Conservation (phyloP, 139 green algal species). For the Picochlorum costavermella region DNA sequence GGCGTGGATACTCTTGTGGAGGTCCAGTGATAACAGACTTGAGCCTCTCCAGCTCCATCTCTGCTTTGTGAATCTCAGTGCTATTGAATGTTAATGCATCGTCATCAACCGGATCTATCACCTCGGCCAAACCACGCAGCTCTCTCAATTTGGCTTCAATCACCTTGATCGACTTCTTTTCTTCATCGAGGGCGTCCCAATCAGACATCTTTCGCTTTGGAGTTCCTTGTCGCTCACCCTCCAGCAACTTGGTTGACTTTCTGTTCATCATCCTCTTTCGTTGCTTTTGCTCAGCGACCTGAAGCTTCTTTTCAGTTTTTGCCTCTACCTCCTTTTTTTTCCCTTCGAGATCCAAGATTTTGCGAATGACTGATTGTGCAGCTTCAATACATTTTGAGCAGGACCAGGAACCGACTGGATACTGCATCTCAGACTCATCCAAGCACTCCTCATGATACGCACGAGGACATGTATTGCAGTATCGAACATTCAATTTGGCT, state of each 20-base stretch:
- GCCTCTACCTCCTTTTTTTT: conserved; percentile 16
- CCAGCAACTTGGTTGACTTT: conserved; percentile 5
- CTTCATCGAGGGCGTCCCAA: conserved; percentile 33
- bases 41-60: not conserved
- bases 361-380: conserved; percentile 18
- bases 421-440: conserved; percentile 19
- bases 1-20: conserved; percentile 3
- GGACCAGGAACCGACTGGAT: conserved; percentile 38
- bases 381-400: conserved; percentile 39
- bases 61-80: not conserved
- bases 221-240: not conserved
- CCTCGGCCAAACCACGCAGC: conserved; percentile 10
- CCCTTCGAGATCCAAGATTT: conserved; percentile 30
- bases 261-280: conserved; percentile 16
- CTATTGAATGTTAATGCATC: not conserved
- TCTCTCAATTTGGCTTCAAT: conserved; percentile 8
- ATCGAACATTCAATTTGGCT: conserved; percentile 28
- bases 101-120: not conserved
- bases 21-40: not conserved
- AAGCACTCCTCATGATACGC: conserved; percentile 44
- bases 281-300: conserved; percentile 39
- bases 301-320: conserved; percentile 12
- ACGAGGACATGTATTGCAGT: conserved; percentile 43
- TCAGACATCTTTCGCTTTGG: conserved; percentile 7
- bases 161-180: conserved; percentile 14